Evolutionary conservation across 2,329 filamentous ascomycete genomes (phyloP).

Genomic region (Leptographium wingfieldii): DNA sequence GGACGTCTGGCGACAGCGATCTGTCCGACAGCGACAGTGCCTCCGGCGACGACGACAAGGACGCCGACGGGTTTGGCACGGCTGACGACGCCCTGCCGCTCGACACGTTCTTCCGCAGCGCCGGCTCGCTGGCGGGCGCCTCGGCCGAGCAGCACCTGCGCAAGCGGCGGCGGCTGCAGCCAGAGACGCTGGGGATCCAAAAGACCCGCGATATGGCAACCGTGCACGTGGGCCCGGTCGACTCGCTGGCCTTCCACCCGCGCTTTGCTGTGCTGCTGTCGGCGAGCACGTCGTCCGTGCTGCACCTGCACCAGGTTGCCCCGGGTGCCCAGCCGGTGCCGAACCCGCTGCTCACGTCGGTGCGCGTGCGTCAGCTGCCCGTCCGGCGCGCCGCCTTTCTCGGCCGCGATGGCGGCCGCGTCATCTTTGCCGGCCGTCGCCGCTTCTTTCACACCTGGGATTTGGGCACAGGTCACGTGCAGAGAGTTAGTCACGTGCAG

Average conservation of each 20-base stretch:
- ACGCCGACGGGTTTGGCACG: slow-evolving; percentile 43
- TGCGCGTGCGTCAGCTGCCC: slow-evolving; percentile 76
- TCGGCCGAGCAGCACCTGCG: slow-evolving; percentile 13
- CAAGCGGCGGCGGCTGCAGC: slow-evolving; percentile 61
- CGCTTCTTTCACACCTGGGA: slow-evolving; percentile 95
- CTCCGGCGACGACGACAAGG: slow-evolving; percentile 21
- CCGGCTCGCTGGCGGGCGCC: slow-evolving; percentile 49
- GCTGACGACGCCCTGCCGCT: slow-evolving; percentile 52
- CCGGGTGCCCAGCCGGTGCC: slow-evolving; percentile 62
- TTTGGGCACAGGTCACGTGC: slow-evolving; percentile 64
- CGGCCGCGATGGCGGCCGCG: slow-evolving; percentile 53
- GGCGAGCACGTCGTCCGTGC: slow-evolving; percentile 70
- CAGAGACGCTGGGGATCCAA: slow-evolving; percentile 84
- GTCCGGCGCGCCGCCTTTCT: slow-evolving; percentile 75
- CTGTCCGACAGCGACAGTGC: background rate
- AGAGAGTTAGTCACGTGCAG: slow-evolving; percentile 67
- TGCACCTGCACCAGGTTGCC: slow-evolving; percentile 82
- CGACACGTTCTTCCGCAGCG: slow-evolving; percentile 65
- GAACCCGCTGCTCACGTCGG: slow-evolving; percentile 80
- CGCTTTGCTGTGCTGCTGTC: slow-evolving; percentile 79
- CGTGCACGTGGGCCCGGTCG: slow-evolving; percentile 65
- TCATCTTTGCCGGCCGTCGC: slow-evolving; percentile 79
- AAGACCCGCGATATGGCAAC: slow-evolving; percentile 75
- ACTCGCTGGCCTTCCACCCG: slow-evolving; percentile 81
- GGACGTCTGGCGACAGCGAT: background rate